Conservation (phyloP, 2,329 filamentous ascomycete genomes). For the Delphinella strobiligena region DNA sequence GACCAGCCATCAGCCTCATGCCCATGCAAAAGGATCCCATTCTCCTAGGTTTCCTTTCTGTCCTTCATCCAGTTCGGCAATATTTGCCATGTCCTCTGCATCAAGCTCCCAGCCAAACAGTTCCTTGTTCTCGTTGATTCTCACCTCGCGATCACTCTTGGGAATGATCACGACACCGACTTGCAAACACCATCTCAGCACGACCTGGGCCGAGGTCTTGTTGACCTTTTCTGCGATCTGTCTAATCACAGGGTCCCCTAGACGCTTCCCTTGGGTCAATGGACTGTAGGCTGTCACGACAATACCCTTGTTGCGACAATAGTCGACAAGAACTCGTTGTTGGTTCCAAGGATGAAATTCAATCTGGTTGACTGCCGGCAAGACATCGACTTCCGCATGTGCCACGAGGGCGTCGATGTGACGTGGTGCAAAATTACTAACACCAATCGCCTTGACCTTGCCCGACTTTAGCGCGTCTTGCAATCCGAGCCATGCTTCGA, state of each 20-base stretch:
- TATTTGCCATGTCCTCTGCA: constrained; percentile 20
- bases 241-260: constrained; percentile 51
- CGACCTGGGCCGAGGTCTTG: constrained; percentile 59
- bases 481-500: constrained; percentile 51
- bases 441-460: constrained; percentile 49
- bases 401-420: constrained; percentile 54
- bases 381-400: constrained; percentile 45
- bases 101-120: constrained; percentile 25
- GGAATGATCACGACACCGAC: constrained; percentile 48
- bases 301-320: constrained; percentile 43
- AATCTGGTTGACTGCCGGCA: constrained; percentile 57
- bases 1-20: too few species aligned
- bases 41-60: constrained; percentile 10
- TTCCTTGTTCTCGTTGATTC: constrained; percentile 24
- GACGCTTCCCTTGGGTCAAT: constrained; percentile 52
- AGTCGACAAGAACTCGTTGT: constrained; percentile 42
- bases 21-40: constrained; percentile 12
- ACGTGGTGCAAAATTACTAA: constrained; percentile 54
- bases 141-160: constrained; percentile 25
- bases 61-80: constrained; percentile 23
- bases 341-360: constrained; percentile 61
- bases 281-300: constrained; percentile 49
- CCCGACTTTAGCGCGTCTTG: constrained; percentile 47
- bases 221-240: constrained; percentile 55
- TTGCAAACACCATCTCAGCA: constrained; percentile 69